Base-by-base conservation (phyloP, 257 asterid species). In the Primulina eburnea region DNA sequence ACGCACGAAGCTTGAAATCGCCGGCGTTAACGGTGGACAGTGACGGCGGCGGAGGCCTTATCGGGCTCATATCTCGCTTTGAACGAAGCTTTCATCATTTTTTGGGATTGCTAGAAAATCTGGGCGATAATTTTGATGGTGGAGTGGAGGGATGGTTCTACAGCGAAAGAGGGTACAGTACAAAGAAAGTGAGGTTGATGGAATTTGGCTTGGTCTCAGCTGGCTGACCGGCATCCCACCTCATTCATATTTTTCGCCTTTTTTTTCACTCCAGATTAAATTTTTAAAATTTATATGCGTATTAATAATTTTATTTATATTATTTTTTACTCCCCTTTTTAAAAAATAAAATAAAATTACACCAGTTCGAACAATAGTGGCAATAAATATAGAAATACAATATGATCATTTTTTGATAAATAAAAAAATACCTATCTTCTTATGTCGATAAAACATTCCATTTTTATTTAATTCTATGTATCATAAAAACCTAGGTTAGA, bases 1-100 rank as follows among this genome's bases (percentile, higher is more conserved):
- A 81, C 55, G 95, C 97, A 32, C 92, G 88, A 78, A 93, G 90
- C 86, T 75, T 93, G 76, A 93, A 65, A 79, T 93, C 97, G 11
- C 96, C 95, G 89, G 96, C 92, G 81, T 85, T 93, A 82, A 85
- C 69, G 76, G 87, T 77, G 12, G 12, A 93, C 88, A 18, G 96
- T 82, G 74, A 95, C 78, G 76, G 86, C 81, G 71, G 89, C 89
- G 68, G 86, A 81, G 60, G 87, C 90, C 62, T 86, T 85, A 65
- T 92, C 96, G 6, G 90, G 73, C 72, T 92, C 96, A 62, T 88
- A 88, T 71, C 88, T 82, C 37, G 92, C 90, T 68, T 87, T 92
- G 79, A 92, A 81, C 80, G 95, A 87, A 43, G 90, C 93, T 79
- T 88, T 92, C 96, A 88, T 87, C 81, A 67, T 79, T 10, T 73